Percentiles rank a stretch among this genome's conserved stretches.
Conservation (phyloP, 441 rosid species). For the Populus hybrid region DNA sequence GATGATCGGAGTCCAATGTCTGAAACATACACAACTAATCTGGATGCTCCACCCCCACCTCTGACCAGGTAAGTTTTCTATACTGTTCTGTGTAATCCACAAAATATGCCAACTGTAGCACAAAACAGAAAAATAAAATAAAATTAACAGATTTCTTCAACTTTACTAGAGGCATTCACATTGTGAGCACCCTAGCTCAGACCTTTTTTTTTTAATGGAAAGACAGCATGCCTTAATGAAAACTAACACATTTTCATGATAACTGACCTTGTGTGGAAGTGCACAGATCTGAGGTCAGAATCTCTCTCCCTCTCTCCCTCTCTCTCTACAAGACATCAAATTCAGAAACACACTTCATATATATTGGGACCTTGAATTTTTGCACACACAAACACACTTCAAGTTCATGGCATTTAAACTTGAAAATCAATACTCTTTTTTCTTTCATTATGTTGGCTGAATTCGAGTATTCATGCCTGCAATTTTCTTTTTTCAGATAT, state of each 20-base stretch:
- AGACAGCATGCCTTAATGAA: background rate
- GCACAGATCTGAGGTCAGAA: background rate
- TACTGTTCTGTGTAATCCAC: background rate
- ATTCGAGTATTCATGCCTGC: background rate
- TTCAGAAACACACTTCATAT: background rate
- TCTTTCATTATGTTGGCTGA: background rate
- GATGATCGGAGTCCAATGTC: slow-evolving; percentile 94
- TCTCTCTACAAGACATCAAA: too few species aligned
- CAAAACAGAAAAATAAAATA: background rate
- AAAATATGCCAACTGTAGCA: background rate
- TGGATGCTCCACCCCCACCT: slow-evolving; percentile 61
- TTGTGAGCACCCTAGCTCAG: background rate
- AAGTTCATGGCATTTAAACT: background rate
- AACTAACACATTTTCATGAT: background rate
- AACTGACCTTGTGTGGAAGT: background rate
- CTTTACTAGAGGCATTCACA: background rate
- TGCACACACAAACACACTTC: background rate
- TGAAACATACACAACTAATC: slow-evolving; percentile 70
- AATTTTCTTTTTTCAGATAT: slow-evolving; percentile 45
- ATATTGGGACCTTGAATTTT: background rate
- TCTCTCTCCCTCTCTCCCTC: too few species aligned
- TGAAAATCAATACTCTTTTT: background rate
- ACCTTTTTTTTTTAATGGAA: background rate
- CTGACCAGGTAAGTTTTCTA: slow-evolving; percentile 53
- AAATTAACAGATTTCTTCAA: background rate